Conservation (phyloP, 768 basidiomycete species). For the Hysterangium stoloniferum region DNA sequence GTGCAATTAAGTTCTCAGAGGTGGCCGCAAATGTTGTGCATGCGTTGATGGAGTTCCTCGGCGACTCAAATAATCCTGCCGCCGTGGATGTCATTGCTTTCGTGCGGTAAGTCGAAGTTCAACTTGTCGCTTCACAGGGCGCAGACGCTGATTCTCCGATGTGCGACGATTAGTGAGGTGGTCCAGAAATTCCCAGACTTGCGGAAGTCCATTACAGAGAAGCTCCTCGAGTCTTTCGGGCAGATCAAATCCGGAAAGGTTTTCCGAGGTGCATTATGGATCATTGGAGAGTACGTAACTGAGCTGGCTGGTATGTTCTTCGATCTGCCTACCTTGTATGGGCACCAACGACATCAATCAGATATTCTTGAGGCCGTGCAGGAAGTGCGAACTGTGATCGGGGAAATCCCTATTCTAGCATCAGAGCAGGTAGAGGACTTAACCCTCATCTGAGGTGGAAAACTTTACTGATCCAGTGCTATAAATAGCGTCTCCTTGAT, state of each 20-base stretch:
- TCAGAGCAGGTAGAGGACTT: conserved; percentile 54
- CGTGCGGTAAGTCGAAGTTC: conserved; percentile 46
- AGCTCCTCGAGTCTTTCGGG: conserved; percentile 68
- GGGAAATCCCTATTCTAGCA: conserved; percentile 96
- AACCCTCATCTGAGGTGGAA: conserved; percentile 17
- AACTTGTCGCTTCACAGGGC: conserved; percentile 13
- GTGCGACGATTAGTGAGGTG: conserved; percentile 55
- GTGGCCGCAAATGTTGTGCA: conserved; percentile 94
- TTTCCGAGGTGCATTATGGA: conserved; percentile 94
- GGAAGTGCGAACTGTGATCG: conserved; percentile 78
- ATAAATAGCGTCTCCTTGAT: conserved; percentile 49
- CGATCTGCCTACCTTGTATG: neutral
- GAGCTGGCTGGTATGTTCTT: conserved; percentile 31
- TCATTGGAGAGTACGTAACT: conserved; percentile 88
- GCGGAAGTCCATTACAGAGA: conserved; percentile 74
- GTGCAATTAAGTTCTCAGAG: conserved; percentile 94
- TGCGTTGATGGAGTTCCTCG: conserved; percentile 88
- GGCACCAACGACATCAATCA: neutral
- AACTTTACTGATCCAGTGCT: neutral
- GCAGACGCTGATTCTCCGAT: neutral
- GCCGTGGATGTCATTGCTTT: conserved; percentile 93
- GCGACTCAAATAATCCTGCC: conserved; percentile 90
- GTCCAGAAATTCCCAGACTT: conserved; percentile 95
- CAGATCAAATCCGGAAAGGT: conserved; percentile 97
- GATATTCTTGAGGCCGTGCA: conserved; percentile 70